Percentiles rank a stretch among this genome's conserved stretches.
These are phyloP conservation scores for Golubevia pallescens DNA, from an alignment of 1,284 basidiomycete species.

Conservation along the genomic window DNA sequence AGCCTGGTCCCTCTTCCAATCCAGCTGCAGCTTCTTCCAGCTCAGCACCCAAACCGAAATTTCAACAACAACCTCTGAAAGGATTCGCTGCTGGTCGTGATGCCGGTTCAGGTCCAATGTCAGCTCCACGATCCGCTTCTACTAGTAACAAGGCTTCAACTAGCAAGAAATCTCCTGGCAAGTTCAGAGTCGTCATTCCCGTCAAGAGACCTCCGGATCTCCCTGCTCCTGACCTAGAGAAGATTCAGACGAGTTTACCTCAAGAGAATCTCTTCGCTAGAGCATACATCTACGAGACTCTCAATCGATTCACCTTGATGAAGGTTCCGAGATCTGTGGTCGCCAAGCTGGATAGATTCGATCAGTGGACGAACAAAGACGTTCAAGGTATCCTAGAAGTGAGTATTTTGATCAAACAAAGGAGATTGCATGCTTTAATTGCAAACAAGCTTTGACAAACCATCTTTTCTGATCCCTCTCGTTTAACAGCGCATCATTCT, in stretches of 20 bases:
- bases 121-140: not conserved
- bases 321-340: slow-evolving; percentile 24
- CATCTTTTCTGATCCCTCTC: not conserved
- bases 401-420: not conserved
- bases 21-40: not conserved
- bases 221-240: slow-evolving; percentile 21
- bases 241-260: slow-evolving; percentile 30
- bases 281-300: slow-evolving; percentile 49
- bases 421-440: not conserved
- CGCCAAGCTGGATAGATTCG: slow-evolving; percentile 35
- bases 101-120: not conserved
- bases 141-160: not conserved
- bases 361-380: slow-evolving; percentile 35
- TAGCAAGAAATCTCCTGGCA: not conserved
- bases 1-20: not conserved
- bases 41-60: not conserved
- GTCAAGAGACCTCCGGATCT: slow-evolving; percentile 24
- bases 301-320: slow-evolving; percentile 46
- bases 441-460: not conserved
- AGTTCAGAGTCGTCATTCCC: not conserved
- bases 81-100: not conserved
- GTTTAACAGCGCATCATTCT: not conserved
- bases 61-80: not conserved
- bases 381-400: slow-evolving; percentile 30
- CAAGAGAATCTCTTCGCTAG: slow-evolving; percentile 37